A percentile compares a stretch with the other conserved stretches of the same genome.
Conservation (phyloP, 2,329 filamentous ascomycete species). For the Calonectria pteridis region DNA sequence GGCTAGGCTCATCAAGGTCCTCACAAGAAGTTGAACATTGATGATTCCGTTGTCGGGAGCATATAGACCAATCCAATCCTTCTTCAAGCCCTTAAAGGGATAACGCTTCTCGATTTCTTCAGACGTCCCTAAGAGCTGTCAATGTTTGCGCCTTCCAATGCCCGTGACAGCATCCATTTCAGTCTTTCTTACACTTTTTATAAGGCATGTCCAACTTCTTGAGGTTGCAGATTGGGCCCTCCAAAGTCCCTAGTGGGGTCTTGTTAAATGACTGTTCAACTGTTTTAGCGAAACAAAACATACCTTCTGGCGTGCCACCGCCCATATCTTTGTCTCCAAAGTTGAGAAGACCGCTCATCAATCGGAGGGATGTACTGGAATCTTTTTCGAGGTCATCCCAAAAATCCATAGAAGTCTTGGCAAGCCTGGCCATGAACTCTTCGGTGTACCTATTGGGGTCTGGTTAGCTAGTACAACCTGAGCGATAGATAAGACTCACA, state of each 20-base stretch:
- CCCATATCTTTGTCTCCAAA: slow-evolving; percentile 6
- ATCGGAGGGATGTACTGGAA: slow-evolving; percentile 13
- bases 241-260: neutral
- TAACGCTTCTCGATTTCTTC: slow-evolving; percentile 11
- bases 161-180: neutral
- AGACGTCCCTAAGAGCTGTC: neutral
- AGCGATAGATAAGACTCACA: neutral
- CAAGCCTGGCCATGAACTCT: slow-evolving; percentile 21
- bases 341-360: slow-evolving; percentile 34
- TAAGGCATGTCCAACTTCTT: slow-evolving; percentile 1
- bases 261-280: neutral
- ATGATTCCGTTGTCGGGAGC: slow-evolving; percentile 24
- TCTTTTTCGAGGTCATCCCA: slow-evolving; percentile 25
- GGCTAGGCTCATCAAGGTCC: slow-evolving; percentile 9
- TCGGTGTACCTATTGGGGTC: slow-evolving; percentile 16
- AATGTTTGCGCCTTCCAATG: neutral
- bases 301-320: neutral
- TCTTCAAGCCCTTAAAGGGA: slow-evolving; percentile 12
- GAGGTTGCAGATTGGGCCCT: slow-evolving; percentile 5
- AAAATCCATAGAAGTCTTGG: slow-evolving; percentile 9
- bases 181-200: neutral
- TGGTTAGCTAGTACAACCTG: neutral
- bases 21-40: slow-evolving; percentile 16
- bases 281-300: neutral
- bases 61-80: slow-evolving; percentile 9